Conservation (phyloP, 169 alveolate genomes). For the Nephromyces sp. region DNA sequence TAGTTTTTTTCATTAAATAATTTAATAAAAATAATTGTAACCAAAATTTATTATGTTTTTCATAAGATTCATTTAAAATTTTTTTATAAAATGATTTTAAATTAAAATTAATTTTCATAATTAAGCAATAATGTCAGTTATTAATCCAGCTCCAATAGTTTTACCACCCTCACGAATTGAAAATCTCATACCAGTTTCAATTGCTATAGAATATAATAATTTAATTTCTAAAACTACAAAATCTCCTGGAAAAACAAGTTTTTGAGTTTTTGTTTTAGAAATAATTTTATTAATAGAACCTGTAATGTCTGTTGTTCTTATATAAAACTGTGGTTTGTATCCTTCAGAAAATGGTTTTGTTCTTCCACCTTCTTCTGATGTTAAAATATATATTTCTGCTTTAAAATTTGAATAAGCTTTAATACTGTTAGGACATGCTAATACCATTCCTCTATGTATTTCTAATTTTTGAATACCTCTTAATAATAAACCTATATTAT, state of each 20-base stretch:
- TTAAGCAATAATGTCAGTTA: not conserved
- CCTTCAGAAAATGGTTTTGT: conserved; percentile 45
- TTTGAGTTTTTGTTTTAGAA: not conserved
- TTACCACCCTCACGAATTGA: conserved; percentile 54
- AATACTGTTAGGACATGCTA: conserved; percentile 71
- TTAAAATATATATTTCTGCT: conserved; percentile 78
- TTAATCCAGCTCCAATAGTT: conserved; percentile 15
- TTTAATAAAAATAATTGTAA: not conserved
- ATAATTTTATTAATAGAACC: conserved; percentile 10
- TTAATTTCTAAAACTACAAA: conserved; percentile 15
- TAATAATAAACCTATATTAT: conserved; percentile 83
- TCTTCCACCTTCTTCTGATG: conserved; percentile 88
- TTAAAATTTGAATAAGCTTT: conserved; percentile 70
- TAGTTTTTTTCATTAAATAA: not conserved
- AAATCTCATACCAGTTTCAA: conserved; percentile 40
- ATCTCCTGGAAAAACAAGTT: conserved; percentile 48
- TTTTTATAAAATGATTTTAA: not conserved
- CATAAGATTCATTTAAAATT: not conserved
- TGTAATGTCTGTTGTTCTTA: conserved; percentile 44
- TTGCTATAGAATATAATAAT: conserved; percentile 9
- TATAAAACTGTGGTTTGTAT: conserved; percentile 47
- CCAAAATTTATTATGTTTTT: not conserved
- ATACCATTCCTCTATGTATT: conserved; percentile 75
- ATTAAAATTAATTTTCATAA: not conserved
- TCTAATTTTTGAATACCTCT: conserved; percentile 61